These are phyloP conservation scores for Sporothrix protearum DNA, from an alignment of 2,329 filamentous ascomycete genomes.

Conservation along the genomic window DNA sequence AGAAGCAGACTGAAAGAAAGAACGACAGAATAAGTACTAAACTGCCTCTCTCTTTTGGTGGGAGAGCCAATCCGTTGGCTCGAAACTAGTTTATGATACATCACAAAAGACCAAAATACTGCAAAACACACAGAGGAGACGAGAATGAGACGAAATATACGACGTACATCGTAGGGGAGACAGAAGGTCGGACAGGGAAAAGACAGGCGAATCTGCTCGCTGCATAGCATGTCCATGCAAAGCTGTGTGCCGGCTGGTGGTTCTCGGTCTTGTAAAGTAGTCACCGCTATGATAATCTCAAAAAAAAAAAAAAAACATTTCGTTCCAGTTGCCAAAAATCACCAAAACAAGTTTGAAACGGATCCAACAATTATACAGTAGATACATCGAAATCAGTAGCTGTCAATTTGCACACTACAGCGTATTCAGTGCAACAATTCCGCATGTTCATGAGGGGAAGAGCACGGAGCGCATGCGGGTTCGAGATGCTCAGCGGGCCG, in stretches of 20 bases:
- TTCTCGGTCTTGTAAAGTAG: neutral
- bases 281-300: neutral
- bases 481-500: neutral
- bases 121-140: neutral
- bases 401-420: no score
- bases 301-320: neutral
- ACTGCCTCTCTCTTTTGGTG: neutral
- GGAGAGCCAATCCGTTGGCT: neutral
- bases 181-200: neutral
- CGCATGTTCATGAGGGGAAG: neutral
- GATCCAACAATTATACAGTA: neutral
- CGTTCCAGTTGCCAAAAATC: no score
- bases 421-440: no score
- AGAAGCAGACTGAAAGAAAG: neutral
- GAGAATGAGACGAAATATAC: neutral
- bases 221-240: neutral
- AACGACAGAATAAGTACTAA: neutral
- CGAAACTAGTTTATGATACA: neutral
- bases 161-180: neutral
- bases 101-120: neutral
- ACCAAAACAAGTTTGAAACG: neutral
- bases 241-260: no score
- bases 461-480: neutral
- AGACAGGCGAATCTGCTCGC: neutral
- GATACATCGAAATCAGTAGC: neutral